Evolutionary conservation across 2,329 filamentous ascomycete species (phyloP), one percentile per base, ranked within the genome.

Genomic region (Phyllosticta citrichinensis): DNA sequence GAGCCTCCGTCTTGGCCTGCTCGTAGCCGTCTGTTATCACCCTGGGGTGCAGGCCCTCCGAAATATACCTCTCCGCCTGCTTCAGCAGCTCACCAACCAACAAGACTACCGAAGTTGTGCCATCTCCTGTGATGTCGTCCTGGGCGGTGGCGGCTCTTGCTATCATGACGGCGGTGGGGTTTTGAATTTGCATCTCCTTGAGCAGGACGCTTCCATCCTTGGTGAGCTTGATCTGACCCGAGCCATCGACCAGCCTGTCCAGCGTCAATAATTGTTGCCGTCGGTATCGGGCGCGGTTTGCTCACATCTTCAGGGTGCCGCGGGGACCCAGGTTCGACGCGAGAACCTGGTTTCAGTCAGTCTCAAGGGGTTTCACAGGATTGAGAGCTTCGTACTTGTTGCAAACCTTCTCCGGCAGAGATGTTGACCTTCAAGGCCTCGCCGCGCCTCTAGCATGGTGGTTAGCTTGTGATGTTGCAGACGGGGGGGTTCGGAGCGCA

Each of bases 1-100:
- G 79, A 19, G 94, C 83, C 78, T 97, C 94, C 27, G 82, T 86
- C 83, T 97, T 99, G 58, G 92, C 94, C 72, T 97, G 88, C 75
- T 99, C 94, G 72, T 96, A 99, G 11, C 94, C 94, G 73, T 99
- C 94, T 47, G 93, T 97, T 74, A 99, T 92, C 66, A 99, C 91
- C 69, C 94, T 84, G 56, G 94, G 94, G 77, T 99, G 94, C 65
- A 99, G 81, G n/a, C 94, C 94, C 77, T 99, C 94, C 12, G 89
- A 86, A 71, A 99, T 97, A 75, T 96, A 91, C 75, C 94, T 85
- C 75, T 97, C 89, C 63, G 94, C 94, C 80, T 99, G 94, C 83
- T 97, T 99, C 72, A 99, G 79, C 63, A 99, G 85, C 80, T 99
- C 94, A 74, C 94, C 94, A 57, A 99, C 92, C 74, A 97, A 79